Conservation (phyloP, 2,329 filamentous ascomycete species). For the Hypoxylon sp. region DNA sequence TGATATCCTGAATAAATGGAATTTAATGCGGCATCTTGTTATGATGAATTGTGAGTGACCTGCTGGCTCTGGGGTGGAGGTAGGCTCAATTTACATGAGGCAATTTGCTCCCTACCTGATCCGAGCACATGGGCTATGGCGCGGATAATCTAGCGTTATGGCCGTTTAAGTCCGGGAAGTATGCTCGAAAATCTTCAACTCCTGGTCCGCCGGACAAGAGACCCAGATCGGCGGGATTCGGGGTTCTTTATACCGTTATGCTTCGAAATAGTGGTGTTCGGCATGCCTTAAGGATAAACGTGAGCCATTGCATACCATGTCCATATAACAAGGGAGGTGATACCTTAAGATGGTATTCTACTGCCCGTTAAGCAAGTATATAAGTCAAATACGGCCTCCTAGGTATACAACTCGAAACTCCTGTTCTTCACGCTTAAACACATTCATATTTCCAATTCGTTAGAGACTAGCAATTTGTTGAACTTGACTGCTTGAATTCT, state of each 20-base stretch:
- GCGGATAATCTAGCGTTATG: not conserved
- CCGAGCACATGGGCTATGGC: too few species aligned
- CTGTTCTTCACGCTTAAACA: not conserved
- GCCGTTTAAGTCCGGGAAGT: constrained; percentile 21
- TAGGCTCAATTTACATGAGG: too few species aligned
- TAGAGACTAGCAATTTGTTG: not conserved
- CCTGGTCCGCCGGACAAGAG: constrained; percentile 9
- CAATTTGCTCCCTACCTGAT: too few species aligned
- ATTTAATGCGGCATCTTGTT: not conserved
- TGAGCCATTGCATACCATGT: not conserved
- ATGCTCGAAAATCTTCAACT: not conserved
- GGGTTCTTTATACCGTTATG: not conserved
- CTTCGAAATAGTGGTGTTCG: not conserved
- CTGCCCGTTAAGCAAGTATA: not conserved
- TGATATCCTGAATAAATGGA: constrained; percentile 31
- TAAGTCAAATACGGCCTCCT: not conserved
- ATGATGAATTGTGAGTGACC: constrained; percentile 15
- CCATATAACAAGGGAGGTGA: not conserved
- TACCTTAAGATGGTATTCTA: not conserved
- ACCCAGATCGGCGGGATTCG: constrained; percentile 1
- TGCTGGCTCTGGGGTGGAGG: not conserved
- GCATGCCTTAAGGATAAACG: not conserved
- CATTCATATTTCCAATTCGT: not conserved
- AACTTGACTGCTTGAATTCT: not conserved
- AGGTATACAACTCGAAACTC: too few species aligned